Conservation (phyloP, 2,329 filamentous ascomycete species). For the Trichoderma asperellum region DNA sequence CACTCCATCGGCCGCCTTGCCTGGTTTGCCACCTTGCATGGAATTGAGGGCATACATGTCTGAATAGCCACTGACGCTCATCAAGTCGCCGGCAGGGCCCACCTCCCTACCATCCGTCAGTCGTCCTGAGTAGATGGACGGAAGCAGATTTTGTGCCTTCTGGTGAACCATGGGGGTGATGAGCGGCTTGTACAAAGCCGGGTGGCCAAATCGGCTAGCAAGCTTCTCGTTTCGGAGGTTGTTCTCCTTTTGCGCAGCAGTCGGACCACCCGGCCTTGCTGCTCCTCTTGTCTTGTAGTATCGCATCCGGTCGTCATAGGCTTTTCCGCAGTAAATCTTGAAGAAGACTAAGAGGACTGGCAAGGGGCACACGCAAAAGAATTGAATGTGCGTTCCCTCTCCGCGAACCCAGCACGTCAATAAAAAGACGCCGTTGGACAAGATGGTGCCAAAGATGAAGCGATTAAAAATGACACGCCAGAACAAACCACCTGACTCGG, state of each 20-base stretch:
- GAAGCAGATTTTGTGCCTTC: conserved; percentile 83
- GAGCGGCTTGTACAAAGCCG: conserved; percentile 83
- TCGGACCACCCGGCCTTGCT: conserved; percentile 48
- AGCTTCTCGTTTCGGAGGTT: conserved; percentile 68
- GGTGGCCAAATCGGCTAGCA: conserved; percentile 83
- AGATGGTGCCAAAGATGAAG: conserved; percentile 78
- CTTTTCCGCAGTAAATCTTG: conserved; percentile 78
- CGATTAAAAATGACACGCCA: conserved; percentile 94
- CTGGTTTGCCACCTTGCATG: conserved; percentile 66
- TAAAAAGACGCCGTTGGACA: conserved; percentile 79
- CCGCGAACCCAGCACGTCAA: conserved; percentile 74
- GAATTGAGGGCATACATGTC: conserved; percentile 79
- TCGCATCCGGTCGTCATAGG: conserved; percentile 78
- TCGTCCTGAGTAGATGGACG: conserved; percentile 83
- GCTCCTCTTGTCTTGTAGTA: conserved; percentile 75
- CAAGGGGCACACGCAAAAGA: conserved; percentile 72
- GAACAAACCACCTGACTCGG: conserved; percentile 88
- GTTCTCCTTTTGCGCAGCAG: conserved; percentile 54
- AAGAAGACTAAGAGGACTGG: conserved; percentile 79
- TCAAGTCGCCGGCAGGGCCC: conserved; percentile 57
- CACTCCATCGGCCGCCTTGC: conserved; percentile 50
- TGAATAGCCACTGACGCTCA: conserved; percentile 72
- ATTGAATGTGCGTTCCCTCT: conserved; percentile 61
- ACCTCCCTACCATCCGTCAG: conserved; percentile 68
- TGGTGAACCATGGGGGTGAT: conserved; percentile 96